Base-by-base conservation (phyloP, 2,329 filamentous ascomycete genomes). In the Calonectria hongkongensis region DNA sequence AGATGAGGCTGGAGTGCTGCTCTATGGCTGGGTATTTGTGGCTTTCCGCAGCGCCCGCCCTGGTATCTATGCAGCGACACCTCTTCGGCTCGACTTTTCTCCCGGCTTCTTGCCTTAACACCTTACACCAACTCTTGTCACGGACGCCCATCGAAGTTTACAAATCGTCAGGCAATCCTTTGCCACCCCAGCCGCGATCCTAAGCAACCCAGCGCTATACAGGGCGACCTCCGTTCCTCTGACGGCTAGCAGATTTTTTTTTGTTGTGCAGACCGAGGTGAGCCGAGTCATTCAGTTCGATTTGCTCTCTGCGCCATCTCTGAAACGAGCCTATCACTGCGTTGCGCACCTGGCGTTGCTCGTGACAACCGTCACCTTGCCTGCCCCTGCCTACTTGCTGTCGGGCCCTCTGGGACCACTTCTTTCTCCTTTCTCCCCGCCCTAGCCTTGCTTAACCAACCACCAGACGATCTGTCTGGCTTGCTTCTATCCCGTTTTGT, bases 231-330 rank as follows among this genome's bases (percentile, higher is more conserved):
- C 69, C 62, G 48, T 27, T 60, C 43, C 66, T 45, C 56, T 70
- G 60, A 63, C 60, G 50, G 68, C 73, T 73, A 78, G 75, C 76
- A 73, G 73, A 76, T 79, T 51, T 48, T 39, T 70, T 39, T 41
- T 64, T 54, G 43, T 51, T 68, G 58, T 63, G 58, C 58, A 67
- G 70, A 79, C 76, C 71, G 79, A 83, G 81, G 81, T 81, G 78
- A 82, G 81, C 78, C 75, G 74, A 80, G 76, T 79, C 74, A 79
- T 81, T 81, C 79, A 81, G 80, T 72, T 79, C 80, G 75, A 81
- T 75, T 79, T 79, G 73, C 75, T 75, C 75, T 77, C 76, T 73
- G 73, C 74, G 73, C 75, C 71, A 73, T 75, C 75, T 76, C 73
- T 78, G 69, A 76, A 77, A 65, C 74, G 71, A 76, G 73, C 75